Evolutionary conservation across 2,329 filamentous ascomycete genomes (phyloP).

Genomic region (Colletotrichum sp.): DNA sequence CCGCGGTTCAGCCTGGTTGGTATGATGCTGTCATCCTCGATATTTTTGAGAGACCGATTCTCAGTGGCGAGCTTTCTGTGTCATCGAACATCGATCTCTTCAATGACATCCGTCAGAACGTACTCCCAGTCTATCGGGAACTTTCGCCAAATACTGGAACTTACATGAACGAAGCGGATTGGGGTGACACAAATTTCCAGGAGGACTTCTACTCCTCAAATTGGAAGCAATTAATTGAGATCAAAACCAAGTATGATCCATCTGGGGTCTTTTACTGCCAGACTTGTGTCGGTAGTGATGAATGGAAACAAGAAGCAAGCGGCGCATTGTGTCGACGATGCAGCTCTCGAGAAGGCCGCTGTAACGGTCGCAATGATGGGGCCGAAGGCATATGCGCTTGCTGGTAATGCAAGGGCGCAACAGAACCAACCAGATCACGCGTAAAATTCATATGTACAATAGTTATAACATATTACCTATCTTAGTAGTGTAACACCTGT

Average conservation of each 20-base stretch:
- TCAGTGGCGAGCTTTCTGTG: background rate
- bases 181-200: slow-evolving; percentile 28
- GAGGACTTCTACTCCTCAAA: slow-evolving; percentile 35
- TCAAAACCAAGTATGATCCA: slow-evolving; percentile 59
- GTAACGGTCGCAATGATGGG: background rate
- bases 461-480: background rate
- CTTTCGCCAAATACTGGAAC: slow-evolving; percentile 32
- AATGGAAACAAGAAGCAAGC: slow-evolving; percentile 35
- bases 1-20: slow-evolving; percentile 1
- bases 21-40: background rate
- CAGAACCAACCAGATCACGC: background rate
- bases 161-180: slow-evolving; percentile 57
- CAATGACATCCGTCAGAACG: background rate
- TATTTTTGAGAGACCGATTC: slow-evolving; percentile 51
- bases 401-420: background rate
- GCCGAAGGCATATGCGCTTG: background rate
- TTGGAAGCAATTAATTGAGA: slow-evolving; percentile 40
- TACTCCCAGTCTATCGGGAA: background rate
- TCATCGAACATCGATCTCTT: background rate
- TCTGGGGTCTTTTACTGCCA: slow-evolving; percentile 47
- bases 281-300: slow-evolving; percentile 53
- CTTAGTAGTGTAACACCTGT: background rate
- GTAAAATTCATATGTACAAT: background rate
- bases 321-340: background rate
- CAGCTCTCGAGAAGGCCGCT: background rate